These are phyloP conservation scores for Aspergillus sp. DNA, from an alignment of 2,329 filamentous ascomycete genomes.

Conservation along the genomic window DNA sequence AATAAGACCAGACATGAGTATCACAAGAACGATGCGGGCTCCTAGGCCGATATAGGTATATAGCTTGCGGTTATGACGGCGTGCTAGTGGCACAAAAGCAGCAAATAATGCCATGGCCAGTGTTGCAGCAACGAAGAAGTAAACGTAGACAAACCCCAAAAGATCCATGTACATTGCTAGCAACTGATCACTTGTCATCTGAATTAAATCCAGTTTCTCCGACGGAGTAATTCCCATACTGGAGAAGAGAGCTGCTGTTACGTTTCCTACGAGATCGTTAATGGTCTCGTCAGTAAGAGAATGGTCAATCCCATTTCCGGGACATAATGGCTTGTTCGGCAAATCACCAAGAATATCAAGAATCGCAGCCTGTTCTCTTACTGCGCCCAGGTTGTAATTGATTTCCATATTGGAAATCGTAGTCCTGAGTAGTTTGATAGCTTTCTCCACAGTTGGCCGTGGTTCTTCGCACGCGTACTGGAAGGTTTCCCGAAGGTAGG, in stretches of 20 bases:
- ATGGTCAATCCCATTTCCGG: slow-evolving; percentile 12
- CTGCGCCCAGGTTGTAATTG: slow-evolving; percentile 28
- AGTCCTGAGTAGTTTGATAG: slow-evolving; percentile 29
- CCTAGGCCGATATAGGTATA: slow-evolving; percentile 20
- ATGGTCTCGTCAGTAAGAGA: slow-evolving; percentile 22
- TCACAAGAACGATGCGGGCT: slow-evolving; percentile 24
- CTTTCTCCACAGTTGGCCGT: slow-evolving; percentile 19
- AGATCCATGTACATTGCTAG: slow-evolving; percentile 33
- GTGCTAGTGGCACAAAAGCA: slow-evolving; percentile 24
- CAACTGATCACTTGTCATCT: slow-evolving; percentile 24
- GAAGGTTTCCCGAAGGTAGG: slow-evolving; percentile 35
- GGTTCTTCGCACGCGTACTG: slow-evolving; percentile 35
- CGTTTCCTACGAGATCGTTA: slow-evolving; percentile 33
- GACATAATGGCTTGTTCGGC: slow-evolving; percentile 25
- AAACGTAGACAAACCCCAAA: slow-evolving; percentile 35
- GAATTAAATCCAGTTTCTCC: slow-evolving; percentile 19
- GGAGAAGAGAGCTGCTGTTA: slow-evolving; percentile 36
- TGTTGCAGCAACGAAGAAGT: slow-evolving; percentile 34
- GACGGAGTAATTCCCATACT: slow-evolving; percentile 35
- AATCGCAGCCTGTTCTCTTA: slow-evolving; percentile 28
- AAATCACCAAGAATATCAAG: slow-evolving; percentile 26
- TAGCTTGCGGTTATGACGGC: slow-evolving; percentile 17
- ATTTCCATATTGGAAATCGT: slow-evolving; percentile 39
- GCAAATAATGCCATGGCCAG: slow-evolving; percentile 33
- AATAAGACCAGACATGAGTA: slow-evolving; percentile 22